These are phyloP conservation scores for Colletotrichum paranaense DNA, from an alignment of 2,329 filamentous ascomycete species.

Conservation along the genomic window DNA sequence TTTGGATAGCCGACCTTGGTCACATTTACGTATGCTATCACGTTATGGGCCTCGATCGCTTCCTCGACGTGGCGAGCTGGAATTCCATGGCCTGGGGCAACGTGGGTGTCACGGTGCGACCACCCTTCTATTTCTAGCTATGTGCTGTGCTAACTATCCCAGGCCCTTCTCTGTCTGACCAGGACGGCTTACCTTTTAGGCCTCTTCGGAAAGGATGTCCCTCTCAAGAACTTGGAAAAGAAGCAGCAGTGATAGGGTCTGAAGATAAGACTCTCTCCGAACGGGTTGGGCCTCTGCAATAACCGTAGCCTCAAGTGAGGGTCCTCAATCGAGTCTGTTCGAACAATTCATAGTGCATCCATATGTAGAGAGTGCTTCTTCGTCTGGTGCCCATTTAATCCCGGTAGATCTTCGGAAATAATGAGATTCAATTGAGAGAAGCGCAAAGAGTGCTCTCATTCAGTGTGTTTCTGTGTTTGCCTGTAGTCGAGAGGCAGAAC, in stretches of 20 bases:
- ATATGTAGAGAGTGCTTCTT: not conserved
- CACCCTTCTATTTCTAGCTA: not conserved
- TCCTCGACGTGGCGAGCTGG: slow-evolving; percentile 68
- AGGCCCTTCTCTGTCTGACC: slow-evolving; percentile 46
- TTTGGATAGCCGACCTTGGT: slow-evolving; percentile 74
- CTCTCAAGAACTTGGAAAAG: slow-evolving; percentile 29
- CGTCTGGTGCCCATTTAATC: not conserved
- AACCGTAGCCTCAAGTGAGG: not conserved
- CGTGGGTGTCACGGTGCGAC: slow-evolving; percentile 70
- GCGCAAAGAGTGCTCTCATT: not conserved
- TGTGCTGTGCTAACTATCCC: not conserved
- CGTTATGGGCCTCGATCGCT: slow-evolving; percentile 66
- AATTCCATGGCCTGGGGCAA: slow-evolving; percentile 81
- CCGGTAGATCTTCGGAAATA: too few species aligned
- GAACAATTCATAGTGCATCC: not conserved
- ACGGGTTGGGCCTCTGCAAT: not conserved
- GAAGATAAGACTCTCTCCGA: not conserved
- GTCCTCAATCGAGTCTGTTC: not conserved
- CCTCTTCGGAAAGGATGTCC: slow-evolving; percentile 42
- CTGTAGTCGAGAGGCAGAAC: not conserved
- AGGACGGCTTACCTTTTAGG: slow-evolving; percentile 45
- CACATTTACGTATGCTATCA: slow-evolving; percentile 71
- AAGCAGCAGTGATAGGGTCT: slow-evolving; percentile 11
- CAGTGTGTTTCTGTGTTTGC: not conserved
- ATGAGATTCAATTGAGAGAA: not conserved